Percentiles rank a stretch among this genome's conserved stretches.
Evolutionary conservation across 225 moss, liverwort and hornwort species (phyloP).

Genomic region (Marchantia polymorpha): DNA sequence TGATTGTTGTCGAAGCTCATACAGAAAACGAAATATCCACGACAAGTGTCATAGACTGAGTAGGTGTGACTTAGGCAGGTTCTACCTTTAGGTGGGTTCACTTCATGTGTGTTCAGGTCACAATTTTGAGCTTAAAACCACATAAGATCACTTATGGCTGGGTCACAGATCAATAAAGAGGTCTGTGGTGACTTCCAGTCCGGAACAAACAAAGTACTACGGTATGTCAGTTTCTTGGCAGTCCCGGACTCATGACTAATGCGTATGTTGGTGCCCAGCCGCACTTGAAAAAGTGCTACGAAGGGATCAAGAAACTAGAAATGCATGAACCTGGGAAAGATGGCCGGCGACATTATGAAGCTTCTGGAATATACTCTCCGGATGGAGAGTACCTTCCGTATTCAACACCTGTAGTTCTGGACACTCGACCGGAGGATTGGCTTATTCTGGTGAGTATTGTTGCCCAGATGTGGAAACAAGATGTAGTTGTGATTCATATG

Average conservation of each 20-base stretch:
- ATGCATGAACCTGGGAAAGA: conserved; percentile 63
- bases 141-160: not conserved
- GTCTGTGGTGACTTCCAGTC: no score
- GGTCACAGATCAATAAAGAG: not conserved
- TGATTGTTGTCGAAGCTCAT: not conserved
- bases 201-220: not conserved
- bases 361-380: conserved; percentile 71
- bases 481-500: no score
- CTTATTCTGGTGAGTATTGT: conserved; percentile 53
- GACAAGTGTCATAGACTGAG: not conserved
- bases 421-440: conserved; percentile 79
- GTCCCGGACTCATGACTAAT: not conserved
- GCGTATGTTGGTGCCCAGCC: conserved; percentile 36
- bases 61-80: not conserved
- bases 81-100: not conserved
- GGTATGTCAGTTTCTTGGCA: not conserved
- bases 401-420: conserved; percentile 52
- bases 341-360: conserved; percentile 62
- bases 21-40: not conserved
- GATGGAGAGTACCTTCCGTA: conserved; percentile 74
- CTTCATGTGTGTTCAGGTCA: not conserved
- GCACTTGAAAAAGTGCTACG: conserved; percentile 78
- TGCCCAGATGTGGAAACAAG: not conserved
- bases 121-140: not conserved
- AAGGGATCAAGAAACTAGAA: conserved; percentile 70